phyloP scores from a whole-genome alignment of 2,329 filamentous ascomycete species.

The Phyllosticta capitalensis region DNA sequence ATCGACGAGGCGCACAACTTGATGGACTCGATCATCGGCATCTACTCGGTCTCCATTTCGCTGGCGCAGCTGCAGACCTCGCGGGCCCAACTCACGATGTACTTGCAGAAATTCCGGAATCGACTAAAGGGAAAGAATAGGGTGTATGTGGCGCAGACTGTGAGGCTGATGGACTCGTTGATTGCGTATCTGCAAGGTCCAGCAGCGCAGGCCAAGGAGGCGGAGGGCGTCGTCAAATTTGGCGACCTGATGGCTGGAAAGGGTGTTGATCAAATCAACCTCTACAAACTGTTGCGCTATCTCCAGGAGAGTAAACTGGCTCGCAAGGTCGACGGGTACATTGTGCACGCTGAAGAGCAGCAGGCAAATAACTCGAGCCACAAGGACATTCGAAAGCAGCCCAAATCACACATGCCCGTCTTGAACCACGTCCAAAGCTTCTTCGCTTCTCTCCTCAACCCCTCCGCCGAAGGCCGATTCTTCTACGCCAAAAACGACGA shows the following conservation, averaged over 20 bases:
- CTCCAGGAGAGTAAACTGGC: slow-evolving; percentile 87
- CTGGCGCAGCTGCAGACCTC: slow-evolving; percentile 64
- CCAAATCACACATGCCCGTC: slow-evolving; percentile 35
- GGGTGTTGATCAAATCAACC: slow-evolving; percentile 88
- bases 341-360: slow-evolving; percentile 48
- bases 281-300: slow-evolving; percentile 80
- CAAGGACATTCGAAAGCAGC: neutral
- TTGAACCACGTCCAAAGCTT: slow-evolving; percentile 59
- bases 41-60: slow-evolving; percentile 70
- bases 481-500: slow-evolving; percentile 43
- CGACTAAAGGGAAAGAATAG: slow-evolving; percentile 83
- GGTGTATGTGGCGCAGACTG: slow-evolving; percentile 80
- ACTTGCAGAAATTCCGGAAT: slow-evolving; percentile 81
- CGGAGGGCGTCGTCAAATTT: slow-evolving; percentile 60
- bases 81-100: slow-evolving; percentile 66
- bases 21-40: slow-evolving; percentile 85
- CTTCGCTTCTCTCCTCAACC: slow-evolving; percentile 74
- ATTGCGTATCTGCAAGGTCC: slow-evolving; percentile 55
- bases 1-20: slow-evolving; percentile 97
- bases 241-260: slow-evolving; percentile 69
- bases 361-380: slow-evolving; percentile 22
- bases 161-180: slow-evolving; percentile 73
- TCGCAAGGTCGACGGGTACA: slow-evolving; percentile 88
- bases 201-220: slow-evolving; percentile 25
- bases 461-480: slow-evolving; percentile 57